Conservation (phyloP, 805 yeast species). For the Ogataea sp. region DNA sequence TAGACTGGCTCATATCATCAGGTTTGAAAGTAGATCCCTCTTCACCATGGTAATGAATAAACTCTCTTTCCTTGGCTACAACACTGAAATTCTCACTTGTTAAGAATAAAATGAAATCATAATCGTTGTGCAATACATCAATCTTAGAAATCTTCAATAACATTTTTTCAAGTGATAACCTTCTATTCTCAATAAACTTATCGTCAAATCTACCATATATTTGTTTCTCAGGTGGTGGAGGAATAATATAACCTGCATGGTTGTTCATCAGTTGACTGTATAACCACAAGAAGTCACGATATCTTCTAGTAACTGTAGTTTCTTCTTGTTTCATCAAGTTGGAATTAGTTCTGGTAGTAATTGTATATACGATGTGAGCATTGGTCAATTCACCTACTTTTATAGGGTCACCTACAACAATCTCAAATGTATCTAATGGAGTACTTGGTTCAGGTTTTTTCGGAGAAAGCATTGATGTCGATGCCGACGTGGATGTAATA, state of each 20-base stretch:
- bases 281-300: conserved; percentile 90
- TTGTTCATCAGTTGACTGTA: conserved; percentile 79
- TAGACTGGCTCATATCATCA: conserved; percentile 7
- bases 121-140: conserved; percentile 53
- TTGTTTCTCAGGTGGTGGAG: conserved; percentile 96
- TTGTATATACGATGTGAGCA: conserved; percentile 82
- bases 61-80: conserved; percentile 67
- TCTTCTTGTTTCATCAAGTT: conserved; percentile 28
- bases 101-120: conserved; percentile 71
- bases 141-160: conserved; percentile 57
- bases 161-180: conserved; percentile 84
- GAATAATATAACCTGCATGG: conserved; percentile 86
- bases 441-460: neutral
- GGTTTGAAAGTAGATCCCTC: conserved; percentile 21
- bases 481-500: neutral
- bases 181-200: conserved; percentile 79
- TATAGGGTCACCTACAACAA: conserved; percentile 81
- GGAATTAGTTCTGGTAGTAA: conserved; percentile 52
- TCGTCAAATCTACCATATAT: conserved; percentile 87
- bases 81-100: conserved; percentile 61
- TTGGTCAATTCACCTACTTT: conserved; percentile 87
- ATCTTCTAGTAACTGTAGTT: conserved; percentile 68
- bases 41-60: conserved; percentile 23
- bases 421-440: conserved; percentile 36
- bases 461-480: neutral